These are phyloP conservation scores for Pueraria montana DNA, from an alignment of 306 rosid species.

Conservation along the genomic window DNA sequence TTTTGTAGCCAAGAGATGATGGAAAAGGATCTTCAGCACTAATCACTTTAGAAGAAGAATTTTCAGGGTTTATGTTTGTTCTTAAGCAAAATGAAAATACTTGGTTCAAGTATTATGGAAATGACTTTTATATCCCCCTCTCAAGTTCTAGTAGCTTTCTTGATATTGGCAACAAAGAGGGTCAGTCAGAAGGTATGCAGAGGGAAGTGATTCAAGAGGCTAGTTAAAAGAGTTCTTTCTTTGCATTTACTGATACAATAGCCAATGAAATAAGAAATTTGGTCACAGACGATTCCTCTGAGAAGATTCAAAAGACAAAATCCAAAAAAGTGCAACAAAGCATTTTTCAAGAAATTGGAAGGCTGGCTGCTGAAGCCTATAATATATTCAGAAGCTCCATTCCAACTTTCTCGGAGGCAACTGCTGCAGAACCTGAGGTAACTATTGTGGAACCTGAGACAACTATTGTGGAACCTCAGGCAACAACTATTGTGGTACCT, in stretches of 20 bases:
- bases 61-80: slow-evolving; percentile 76
- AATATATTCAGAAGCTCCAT: slow-evolving; percentile 71
- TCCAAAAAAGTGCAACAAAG: slow-evolving; percentile 64
- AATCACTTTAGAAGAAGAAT: slow-evolving; percentile 75
- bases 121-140: slow-evolving; percentile 80
- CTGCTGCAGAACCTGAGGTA: slow-evolving; percentile 45
- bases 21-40: slow-evolving; percentile 63
- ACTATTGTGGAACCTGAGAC: no score
- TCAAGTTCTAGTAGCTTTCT: slow-evolving; percentile 46
- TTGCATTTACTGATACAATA: slow-evolving; percentile 62
- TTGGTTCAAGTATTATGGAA: slow-evolving; percentile 75
- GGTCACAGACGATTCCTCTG: slow-evolving; percentile 62
- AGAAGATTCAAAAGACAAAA: slow-evolving; percentile 59
- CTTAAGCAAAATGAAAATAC: slow-evolving; percentile 69
- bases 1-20: slow-evolving; percentile 67
- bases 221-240: slow-evolving; percentile 49
- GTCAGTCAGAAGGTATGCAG: slow-evolving; percentile 46
- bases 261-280: slow-evolving; percentile 68
- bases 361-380: slow-evolving; percentile 88
- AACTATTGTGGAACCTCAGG: slow-evolving; percentile 35
- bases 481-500: neutral
- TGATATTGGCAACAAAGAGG: slow-evolving; percentile 40
- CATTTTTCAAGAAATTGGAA: slow-evolving; percentile 82
- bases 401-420: slow-evolving; percentile 63
- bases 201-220: slow-evolving; percentile 50